Evolutionary conservation across 768 basidiomycete genomes (phyloP), one percentile per base, ranked within the genome.

Genomic region (Xerocomus spinulosus): DNA sequence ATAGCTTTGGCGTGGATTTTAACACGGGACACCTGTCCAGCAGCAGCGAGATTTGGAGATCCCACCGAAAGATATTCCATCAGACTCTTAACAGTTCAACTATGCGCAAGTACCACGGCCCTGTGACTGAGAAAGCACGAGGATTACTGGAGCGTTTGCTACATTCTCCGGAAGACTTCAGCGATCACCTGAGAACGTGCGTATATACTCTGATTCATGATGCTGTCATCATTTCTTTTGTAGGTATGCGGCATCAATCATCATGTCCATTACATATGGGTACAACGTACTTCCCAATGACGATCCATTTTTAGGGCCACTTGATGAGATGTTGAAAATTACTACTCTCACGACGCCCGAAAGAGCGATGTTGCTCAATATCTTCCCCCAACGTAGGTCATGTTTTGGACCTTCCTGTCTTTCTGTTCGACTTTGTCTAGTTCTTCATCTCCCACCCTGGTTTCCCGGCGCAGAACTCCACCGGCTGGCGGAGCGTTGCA

Each of bases 1-100:
- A 8, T 34, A 65, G 64, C 9, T 61, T 62, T 39, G 56, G 60
- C 17, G 20, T 61, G 37, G 56, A 58, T 17, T 62, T 55, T 18
- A 62, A 52, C 46, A 60, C 57, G 17, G 55, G 48, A 0, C 52
- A 61, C 39, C 28, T 57, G 18, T 46, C 52, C 9, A 62, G 56
- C 20, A 56, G 52, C n/a, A 38, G 37, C 23, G 49, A 55, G 9
- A 35, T 40, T 23, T 59, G 50, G 48, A 55, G 47, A 17, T 18
- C 30, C 29, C 60, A 63, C 21, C 41, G 53, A n/a, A 58, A 46
- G 20, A 44, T 65, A 9, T 46, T 53, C 12, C 49, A 55, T 26
- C 53, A 51, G 28, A 44, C 33, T 14, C 38, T 64, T 3, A 45
- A 49, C 23, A 50, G 37, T 15, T 44, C 56, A 18, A 30, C 43